These are phyloP conservation scores for Auriscalpium orientale DNA, from an alignment of 768 basidiomycete species.

Conservation along the genomic window DNA sequence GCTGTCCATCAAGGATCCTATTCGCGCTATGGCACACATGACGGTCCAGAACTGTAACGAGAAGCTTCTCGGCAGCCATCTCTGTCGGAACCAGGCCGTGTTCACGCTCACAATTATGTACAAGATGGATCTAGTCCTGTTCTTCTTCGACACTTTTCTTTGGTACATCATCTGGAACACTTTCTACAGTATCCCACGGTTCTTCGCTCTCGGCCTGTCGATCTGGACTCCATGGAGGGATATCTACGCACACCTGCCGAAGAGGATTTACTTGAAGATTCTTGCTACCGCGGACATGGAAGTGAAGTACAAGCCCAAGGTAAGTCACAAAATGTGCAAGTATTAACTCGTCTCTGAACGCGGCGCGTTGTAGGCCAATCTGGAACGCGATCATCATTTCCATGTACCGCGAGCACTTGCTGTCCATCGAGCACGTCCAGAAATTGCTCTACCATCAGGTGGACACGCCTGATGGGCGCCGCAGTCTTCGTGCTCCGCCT, in stretches of 20 bases:
- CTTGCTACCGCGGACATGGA: conserved; percentile 94
- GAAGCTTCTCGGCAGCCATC: too few relatives aligned
- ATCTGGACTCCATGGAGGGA: conserved; percentile 99
- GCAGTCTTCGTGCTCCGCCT: too few relatives aligned
- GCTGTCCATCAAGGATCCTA: too few relatives aligned
- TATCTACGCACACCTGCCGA: conserved; percentile 91
- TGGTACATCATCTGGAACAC: conserved; percentile 99
- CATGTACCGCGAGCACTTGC: too few relatives aligned
- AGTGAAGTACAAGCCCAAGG: conserved; percentile 98
- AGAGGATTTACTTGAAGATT: conserved; percentile 94
- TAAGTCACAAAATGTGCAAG: conserved; percentile 24
- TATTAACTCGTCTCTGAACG: background rate
- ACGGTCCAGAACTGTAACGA: too few relatives aligned
- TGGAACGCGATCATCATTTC: too few relatives aligned
- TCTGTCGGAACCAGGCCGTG: too few relatives aligned
- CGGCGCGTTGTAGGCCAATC: conserved; percentile 28
- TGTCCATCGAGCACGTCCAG: too few relatives aligned
- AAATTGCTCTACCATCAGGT: too few relatives aligned
- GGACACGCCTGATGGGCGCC: too few relatives aligned
- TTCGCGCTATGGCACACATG: too few relatives aligned
- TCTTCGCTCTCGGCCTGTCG: conserved; percentile 85
- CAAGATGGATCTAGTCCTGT: conserved; percentile 93
- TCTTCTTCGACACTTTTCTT: conserved; percentile 98
- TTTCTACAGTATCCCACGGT: conserved; percentile 80
- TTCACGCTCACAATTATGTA: too few relatives aligned